A percentile compares a stretch with the other conserved stretches of the same genome.
phyloP scores from a whole-genome alignment of 1,139 yeast species.

The Candida tropicalis region DNA sequence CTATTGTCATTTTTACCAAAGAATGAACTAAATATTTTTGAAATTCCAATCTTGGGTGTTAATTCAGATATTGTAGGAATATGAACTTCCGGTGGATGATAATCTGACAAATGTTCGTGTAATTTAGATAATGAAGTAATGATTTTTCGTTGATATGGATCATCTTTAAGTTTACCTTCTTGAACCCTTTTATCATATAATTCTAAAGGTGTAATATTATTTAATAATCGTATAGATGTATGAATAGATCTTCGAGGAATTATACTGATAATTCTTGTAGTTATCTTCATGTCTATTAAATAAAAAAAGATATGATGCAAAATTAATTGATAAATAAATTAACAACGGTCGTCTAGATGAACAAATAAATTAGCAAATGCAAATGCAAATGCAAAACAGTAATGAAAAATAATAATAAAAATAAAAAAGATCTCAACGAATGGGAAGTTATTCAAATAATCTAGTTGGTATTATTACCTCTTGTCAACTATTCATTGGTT shows the following conservation, averaged over 20 bases:
- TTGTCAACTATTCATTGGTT: neutral
- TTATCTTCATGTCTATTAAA: neutral
- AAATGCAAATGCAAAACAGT: too few relatives aligned
- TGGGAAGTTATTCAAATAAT: too few relatives aligned
- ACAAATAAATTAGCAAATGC: neutral
- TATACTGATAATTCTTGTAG: too few relatives aligned
- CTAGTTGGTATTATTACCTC: too few relatives aligned
- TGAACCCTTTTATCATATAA: slow-evolving; percentile 62
- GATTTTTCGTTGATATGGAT: slow-evolving; percentile 68
- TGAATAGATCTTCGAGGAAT: neutral
- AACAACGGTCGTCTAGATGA: too few relatives aligned
- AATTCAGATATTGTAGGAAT: slow-evolving; percentile 51
- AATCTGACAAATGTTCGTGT: slow-evolving; percentile 48
- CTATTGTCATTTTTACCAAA: slow-evolving; percentile 24
- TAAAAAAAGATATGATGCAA: neutral
- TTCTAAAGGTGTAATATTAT: slow-evolving; percentile 48
- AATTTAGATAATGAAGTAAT: slow-evolving; percentile 55
- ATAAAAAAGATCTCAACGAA: too few relatives aligned
- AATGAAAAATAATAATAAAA: too few relatives aligned
- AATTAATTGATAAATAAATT: neutral
- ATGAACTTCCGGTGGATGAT: slow-evolving; percentile 57
- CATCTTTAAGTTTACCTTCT: slow-evolving; percentile 57
- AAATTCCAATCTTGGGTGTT: slow-evolving; percentile 50
- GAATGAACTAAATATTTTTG: slow-evolving; percentile 38
- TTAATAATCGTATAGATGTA: neutral